Conservation (phyloP, 2,329 filamentous ascomycete genomes). For the Dactylellina parvicollis region DNA sequence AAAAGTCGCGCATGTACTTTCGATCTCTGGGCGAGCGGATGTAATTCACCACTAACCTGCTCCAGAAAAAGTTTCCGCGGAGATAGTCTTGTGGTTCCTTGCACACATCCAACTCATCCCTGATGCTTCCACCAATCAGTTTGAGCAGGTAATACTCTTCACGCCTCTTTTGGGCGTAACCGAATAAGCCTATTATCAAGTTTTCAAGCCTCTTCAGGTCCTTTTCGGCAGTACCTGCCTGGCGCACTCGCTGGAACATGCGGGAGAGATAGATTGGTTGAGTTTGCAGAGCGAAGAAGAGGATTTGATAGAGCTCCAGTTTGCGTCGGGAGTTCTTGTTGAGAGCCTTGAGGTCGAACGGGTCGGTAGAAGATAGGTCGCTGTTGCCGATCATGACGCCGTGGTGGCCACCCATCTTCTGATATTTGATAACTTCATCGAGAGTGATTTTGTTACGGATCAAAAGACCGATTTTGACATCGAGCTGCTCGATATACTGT, state of each 20-base stretch:
- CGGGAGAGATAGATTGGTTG: slow-evolving; percentile 93
- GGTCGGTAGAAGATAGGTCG: slow-evolving; percentile 87
- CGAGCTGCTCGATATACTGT: slow-evolving; percentile 96
- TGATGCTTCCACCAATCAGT: slow-evolving; percentile 81
- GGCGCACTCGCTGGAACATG: slow-evolving; percentile 83
- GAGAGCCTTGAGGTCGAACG: slow-evolving; percentile 94
- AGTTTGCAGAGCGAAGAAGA: slow-evolving; percentile 97
- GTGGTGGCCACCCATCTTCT: slow-evolving; percentile 90
- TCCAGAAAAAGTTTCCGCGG: slow-evolving; percentile 92
- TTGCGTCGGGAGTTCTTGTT: slow-evolving; percentile 97
- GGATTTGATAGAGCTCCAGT: slow-evolving; percentile 93
- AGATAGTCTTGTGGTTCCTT: slow-evolving; percentile 82
- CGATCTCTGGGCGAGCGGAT: slow-evolving; percentile 84
- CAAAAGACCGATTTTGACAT: slow-evolving; percentile 97
- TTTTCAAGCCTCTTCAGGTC: slow-evolving; percentile 93
- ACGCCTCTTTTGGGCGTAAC: slow-evolving; percentile 93
- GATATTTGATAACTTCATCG: slow-evolving; percentile 95
- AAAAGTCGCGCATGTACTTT: slow-evolving; percentile 86
- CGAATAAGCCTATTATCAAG: slow-evolving; percentile 94
- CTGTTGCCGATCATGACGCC: slow-evolving; percentile 85
- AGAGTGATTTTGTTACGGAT: slow-evolving; percentile 99
- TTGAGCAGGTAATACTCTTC: slow-evolving; percentile 98
- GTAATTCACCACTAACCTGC: slow-evolving; percentile 85
- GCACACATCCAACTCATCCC: slow-evolving; percentile 83
- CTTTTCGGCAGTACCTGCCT: slow-evolving; percentile 85